Base-by-base conservation (phyloP, 108 stramenopile genomes). In the Mediolabrus comicus region DNA sequence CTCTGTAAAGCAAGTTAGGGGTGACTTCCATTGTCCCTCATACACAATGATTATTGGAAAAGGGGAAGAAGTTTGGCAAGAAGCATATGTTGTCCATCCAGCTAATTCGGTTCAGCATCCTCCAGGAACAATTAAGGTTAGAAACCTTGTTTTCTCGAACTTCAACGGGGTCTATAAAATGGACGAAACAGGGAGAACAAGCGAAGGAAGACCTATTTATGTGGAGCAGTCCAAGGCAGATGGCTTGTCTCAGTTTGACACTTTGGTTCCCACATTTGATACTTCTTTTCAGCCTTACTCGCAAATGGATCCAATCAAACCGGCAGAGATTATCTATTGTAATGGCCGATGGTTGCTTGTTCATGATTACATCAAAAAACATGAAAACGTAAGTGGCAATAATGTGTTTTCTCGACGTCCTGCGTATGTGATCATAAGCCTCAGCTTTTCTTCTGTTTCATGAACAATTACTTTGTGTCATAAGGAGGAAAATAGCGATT, bases 171-270 rank as follows among this genome's bases (percentile, higher is more conserved):
- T n/a, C 12, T 39, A 39, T 39, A n/a, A 1, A 39, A 3, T 39
- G 36, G 36, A 38, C 38, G 3, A 14, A 39, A 27, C 53, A 53
- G 22, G 53, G 26, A 12, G 53, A 27, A 17, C 22, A 3, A 25
- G 10, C 53, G 52, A 53, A 16, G 17, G 17, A 53, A 53, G 59
- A 34, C 59, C 59, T 8, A 19, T 59, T 11, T 59, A 34, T 35
- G 16, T 59, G 14, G 59, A 59, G 19, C 35, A 59, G 14, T 19
- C 32, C 59, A 59, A 59, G 59, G 13, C 32, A 35, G 59, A 59
- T 2, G 32, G n/a, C 8, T n/a, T n/a, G n/a, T n/a, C 30, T 17
- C 59, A 31, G 11, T 59, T 33, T 19, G 32, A 32, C 34, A 8
- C 9, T 22, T n/a, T 14, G 13, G 31, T 11, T 14, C 34, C 34